These are phyloP conservation scores for Takashimella koratensis DNA, from an alignment of 1,284 basidiomycete species.

Conservation along the genomic window DNA sequence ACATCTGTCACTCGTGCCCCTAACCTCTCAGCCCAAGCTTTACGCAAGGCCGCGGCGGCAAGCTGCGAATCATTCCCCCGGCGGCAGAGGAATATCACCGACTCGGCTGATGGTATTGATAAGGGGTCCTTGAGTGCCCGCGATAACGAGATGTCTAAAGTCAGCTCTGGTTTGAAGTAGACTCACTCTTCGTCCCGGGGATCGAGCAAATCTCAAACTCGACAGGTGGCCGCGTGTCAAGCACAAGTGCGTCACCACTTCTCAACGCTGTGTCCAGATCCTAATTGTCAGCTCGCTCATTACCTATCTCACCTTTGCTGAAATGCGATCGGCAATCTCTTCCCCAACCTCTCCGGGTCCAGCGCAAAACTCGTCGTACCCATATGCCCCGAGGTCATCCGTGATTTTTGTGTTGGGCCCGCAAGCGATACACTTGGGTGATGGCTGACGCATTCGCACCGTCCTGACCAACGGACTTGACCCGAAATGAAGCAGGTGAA, in stretches of 20 bases:
- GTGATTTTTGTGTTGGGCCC: conserved; percentile 27
- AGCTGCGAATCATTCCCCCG: conserved; percentile 91
- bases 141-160: conserved; percentile 41
- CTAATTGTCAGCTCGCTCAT: conserved; percentile 8
- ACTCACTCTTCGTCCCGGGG: conserved; percentile 69
- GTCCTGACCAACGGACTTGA: conserved; percentile 65
- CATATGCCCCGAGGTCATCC: conserved; percentile 45
- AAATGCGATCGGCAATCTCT: conserved; percentile 31
- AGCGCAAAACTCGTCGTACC: conserved; percentile 77
- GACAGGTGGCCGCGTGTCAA: conserved; percentile 77
- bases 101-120: conserved; percentile 12
- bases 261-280: conserved; percentile 16
- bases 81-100: conserved; percentile 70
- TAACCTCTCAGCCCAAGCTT: conserved; percentile 53
- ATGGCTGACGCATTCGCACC: conserved; percentile 68
- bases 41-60: conserved; percentile 64
- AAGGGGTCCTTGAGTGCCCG: conserved; percentile 29
- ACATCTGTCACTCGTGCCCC: conserved; percentile 65
- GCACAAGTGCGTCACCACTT: conserved; percentile 44
- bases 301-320: conserved; percentile 17
- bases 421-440: conserved; percentile 37
- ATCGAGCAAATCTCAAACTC: conserved; percentile 87
- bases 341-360: conserved; percentile 25
- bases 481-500: conserved; percentile 33
- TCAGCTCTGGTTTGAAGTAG: conserved; percentile 7